Base-by-base conservation (phyloP, 2,329 filamentous ascomycete genomes). In the Pyrenochaeta sp. region DNA sequence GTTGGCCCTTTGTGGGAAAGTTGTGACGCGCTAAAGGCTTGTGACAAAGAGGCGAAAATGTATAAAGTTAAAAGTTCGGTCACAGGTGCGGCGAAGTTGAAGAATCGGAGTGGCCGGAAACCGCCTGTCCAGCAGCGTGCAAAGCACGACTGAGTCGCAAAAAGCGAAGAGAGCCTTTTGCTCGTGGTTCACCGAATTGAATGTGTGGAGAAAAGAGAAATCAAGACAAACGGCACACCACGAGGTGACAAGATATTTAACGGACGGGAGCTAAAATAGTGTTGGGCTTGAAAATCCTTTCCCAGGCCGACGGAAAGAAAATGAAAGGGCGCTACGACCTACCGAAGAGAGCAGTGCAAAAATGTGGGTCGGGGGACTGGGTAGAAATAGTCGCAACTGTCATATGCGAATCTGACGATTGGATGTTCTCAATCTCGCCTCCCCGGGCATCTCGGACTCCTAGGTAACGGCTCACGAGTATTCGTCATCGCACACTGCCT, bases 241-340 rank as follows among this genome's bases (percentile, higher is more conserved):
- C 45, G 58, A 58, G 58, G 45, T 58, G 49, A 7, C 33, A 36
- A 55, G 53, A 54, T 65, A 67, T 68, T 64, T 63, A 64, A 67
- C 48, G 54, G 45, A 57, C 67, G 68, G 69, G 67, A 72, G 62
- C 69, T 72, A 72, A 68, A 67, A 58, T 69, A 69, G 67, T 63
- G 52, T 49, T 63, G 54, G 57, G 51, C 56, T 57, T 60, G 58
- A 63, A 68, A 68, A 64, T 56, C 58, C n/a, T 64, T 66, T 66
- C 54, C 56, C 57, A 62, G 60, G 56, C 58, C 51, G 46, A 58
- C 59, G 60, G 58, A 61, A 63, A 54, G 57, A 63, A 64, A 69
- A 63, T 55, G 57, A 46, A 53, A 51, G 33, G 44, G 52, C 56
- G 61, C 63, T 60, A 58, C 55, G 56, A 64, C 56, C 51, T 56